These are phyloP conservation scores for Aplosporella prunicola DNA, from an alignment of 2,329 filamentous ascomycete genomes.

Conservation along the genomic window DNA sequence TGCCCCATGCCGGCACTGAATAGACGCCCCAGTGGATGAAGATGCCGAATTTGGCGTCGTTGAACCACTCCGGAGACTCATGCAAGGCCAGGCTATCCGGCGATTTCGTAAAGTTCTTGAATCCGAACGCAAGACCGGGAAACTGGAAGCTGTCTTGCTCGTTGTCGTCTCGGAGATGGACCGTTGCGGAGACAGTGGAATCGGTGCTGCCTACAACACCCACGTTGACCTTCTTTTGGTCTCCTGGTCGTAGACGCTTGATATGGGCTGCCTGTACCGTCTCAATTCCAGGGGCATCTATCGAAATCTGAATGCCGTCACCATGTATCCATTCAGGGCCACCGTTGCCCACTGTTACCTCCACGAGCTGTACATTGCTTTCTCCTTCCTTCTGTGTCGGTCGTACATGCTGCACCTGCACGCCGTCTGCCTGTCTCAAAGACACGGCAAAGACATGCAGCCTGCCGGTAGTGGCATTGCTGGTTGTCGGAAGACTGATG, in stretches of 20 bases:
- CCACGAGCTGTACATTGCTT: slow-evolving; percentile 25
- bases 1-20: slow-evolving; percentile 48
- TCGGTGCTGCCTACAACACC: slow-evolving; percentile 25
- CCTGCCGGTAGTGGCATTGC: slow-evolving; percentile 27
- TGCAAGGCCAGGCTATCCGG: slow-evolving; percentile 30
- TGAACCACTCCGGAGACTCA: slow-evolving; percentile 45
- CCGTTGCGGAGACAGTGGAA: slow-evolving; percentile 16
- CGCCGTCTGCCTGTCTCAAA: slow-evolving; percentile 20
- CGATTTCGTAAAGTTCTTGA: slow-evolving; percentile 12
- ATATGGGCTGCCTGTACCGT: slow-evolving; percentile 28
- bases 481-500: slow-evolving; percentile 34
- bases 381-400: slow-evolving; percentile 32
- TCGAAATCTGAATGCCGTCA: slow-evolving; percentile 8
- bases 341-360: slow-evolving; percentile 21
- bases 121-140: slow-evolving; percentile 7
- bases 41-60: slow-evolving; percentile 49
- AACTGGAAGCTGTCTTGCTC: slow-evolving; percentile 4
- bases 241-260: slow-evolving; percentile 32
- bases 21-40: slow-evolving; percentile 54
- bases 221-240: slow-evolving; percentile 30
- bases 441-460: slow-evolving; percentile 34
- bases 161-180: slow-evolving; percentile 21
- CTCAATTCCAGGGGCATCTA: slow-evolving; percentile 22
- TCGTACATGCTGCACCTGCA: slow-evolving; percentile 30
- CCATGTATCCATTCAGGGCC: slow-evolving; percentile 13